Evolutionary conservation across 176 grass and related monocot genomes (phyloP), one percentile per base, ranked within the genome.

Genomic region (Hordeum marinum): DNA sequence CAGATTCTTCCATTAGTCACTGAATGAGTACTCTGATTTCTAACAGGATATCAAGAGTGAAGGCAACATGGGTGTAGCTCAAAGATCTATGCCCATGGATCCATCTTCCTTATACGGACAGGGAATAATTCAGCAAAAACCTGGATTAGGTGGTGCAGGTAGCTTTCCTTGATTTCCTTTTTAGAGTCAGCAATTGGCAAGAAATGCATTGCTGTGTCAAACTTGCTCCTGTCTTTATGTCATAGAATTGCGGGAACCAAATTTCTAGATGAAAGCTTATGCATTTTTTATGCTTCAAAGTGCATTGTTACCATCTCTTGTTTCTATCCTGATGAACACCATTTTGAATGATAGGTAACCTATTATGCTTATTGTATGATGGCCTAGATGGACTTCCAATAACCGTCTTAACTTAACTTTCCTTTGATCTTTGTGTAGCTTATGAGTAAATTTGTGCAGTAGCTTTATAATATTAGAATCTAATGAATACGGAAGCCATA

Each of bases 61-160:
- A 83, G 87, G 82, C 46, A 98, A 94, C 81, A 90, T 98, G 85
- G 83, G 89, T 87, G 83, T 89, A 62, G 82, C 87, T 57, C 96
- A 98, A 85, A 90, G 96, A 84, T 94, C 96, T 80, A 89, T 98
- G 87, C 85, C 93, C 23, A 95, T 94, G 91, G 96, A 98, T 75
- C 96, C 96, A 54, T 91, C 93, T 64, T 90, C 93, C 20, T 89
- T 98, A 61, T 98, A 98, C 37, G 86, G 93, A 66, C 96, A 95
- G 81, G 91, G 93, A 63, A 87, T 95, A 87, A 89, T 98, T 78
- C 96, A 98, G 74, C 90, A 90, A 65, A 98, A 98, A 87, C 66
- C 91, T 94, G 96, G 91, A 85, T 92, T 98, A 82, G 63, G 83
- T 68, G 88, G 86, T 83, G 80, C 91, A 78, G 96, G 96, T 95